A percentile compares a stretch with the other conserved stretches of the same genome.
Conservation (phyloP, 345 rosid species). For the Conringia planisiliqua region DNA sequence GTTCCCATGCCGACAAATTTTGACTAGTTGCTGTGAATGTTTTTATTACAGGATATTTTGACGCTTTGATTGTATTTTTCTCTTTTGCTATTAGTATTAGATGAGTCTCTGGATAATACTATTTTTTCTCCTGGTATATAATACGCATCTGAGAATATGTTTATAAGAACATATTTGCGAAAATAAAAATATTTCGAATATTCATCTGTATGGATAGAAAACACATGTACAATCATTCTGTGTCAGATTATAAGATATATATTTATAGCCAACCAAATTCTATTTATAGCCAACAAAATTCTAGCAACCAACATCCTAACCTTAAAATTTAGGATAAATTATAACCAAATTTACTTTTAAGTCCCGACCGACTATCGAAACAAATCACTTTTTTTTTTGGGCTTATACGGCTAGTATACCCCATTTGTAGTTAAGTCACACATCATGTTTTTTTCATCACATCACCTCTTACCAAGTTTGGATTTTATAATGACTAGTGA, state of each 20-base stretch:
- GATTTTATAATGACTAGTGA: not conserved
- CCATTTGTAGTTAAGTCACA: not conserved
- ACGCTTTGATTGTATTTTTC: not conserved
- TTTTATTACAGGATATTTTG: not conserved
- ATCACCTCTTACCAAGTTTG: not conserved
- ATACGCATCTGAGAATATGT: not conserved
- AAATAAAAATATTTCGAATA: not conserved
- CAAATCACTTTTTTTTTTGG: not conserved
- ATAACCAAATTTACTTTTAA: not conserved
- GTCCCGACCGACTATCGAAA: not conserved
- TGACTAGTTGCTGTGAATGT: not conserved
- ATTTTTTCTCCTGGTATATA: not conserved
- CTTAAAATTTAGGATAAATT: not conserved
- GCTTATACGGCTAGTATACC: not conserved
- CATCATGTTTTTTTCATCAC: not conserved
- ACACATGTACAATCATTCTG: not conserved
- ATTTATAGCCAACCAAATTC: not conserved
- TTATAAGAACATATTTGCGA: not conserved
- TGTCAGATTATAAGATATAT: not conserved
- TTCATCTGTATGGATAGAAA: not conserved
- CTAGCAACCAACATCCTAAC: constrained; percentile 7
- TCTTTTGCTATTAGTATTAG: not conserved
- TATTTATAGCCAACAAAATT: not conserved
- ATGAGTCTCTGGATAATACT: not conserved
- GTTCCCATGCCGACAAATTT: not conserved